These are phyloP conservation scores for Hanseniaspora valbyensis DNA, from an alignment of 805 yeast species.

Conservation along the genomic window DNA sequence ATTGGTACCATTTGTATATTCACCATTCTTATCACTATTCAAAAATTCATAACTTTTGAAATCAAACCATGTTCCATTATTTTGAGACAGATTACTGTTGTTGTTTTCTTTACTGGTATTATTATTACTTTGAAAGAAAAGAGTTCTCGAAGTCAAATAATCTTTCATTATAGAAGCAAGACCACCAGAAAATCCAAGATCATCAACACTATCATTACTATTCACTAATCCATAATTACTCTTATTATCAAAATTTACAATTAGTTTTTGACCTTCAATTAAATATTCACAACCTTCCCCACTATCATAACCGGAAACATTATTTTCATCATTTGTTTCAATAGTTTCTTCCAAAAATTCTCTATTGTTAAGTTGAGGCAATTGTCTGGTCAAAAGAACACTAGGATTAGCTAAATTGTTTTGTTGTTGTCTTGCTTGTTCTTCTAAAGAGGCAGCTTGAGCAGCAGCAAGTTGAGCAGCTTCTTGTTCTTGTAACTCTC, in stretches of 20 bases:
- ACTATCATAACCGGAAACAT: background rate
- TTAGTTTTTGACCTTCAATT: background rate
- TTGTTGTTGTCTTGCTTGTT: background rate
- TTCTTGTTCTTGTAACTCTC: slow-evolving; percentile 7
- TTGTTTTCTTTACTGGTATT: background rate
- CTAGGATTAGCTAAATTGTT: background rate
- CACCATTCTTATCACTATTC: background rate
- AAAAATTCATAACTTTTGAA: background rate
- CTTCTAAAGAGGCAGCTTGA: background rate
- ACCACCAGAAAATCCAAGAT: background rate
- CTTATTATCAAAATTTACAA: background rate
- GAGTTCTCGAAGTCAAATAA: background rate
- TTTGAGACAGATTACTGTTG: background rate
- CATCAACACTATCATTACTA: background rate
- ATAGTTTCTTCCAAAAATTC: no score
- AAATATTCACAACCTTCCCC: background rate
- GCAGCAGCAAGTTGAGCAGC: background rate
- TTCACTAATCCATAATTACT: no score
- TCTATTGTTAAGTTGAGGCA: background rate
- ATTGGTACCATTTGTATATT: no score
- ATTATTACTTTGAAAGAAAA: background rate
- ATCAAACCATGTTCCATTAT: slow-evolving; percentile 5
- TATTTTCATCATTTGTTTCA: background rate
- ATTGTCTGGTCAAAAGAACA: slow-evolving; percentile 1
- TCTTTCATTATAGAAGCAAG: background rate